Evolutionary conservation across 2,329 filamentous ascomycete species (phyloP).

Genomic region (Aspergillus neoniger): DNA sequence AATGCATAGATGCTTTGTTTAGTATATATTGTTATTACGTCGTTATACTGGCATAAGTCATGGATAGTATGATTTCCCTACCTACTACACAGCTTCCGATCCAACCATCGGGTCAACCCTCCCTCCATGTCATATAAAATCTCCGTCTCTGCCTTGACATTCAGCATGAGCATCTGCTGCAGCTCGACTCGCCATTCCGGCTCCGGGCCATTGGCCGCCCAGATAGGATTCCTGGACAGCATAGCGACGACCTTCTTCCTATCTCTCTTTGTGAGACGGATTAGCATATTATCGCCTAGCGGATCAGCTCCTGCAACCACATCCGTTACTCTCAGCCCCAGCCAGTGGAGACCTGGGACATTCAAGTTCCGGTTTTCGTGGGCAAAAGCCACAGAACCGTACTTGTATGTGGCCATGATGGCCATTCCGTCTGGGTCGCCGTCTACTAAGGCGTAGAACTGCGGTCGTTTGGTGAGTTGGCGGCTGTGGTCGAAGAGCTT

Average conservation of each 20-base stretch:
- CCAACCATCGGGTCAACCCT: slow-evolving; percentile 48
- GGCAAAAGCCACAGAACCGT: slow-evolving; percentile 58
- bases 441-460: slow-evolving; percentile 59
- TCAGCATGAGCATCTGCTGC: slow-evolving; percentile 63
- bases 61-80: background rate
- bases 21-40: too few species aligned
- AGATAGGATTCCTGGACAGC: slow-evolving; percentile 50
- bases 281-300: slow-evolving; percentile 31
- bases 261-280: slow-evolving; percentile 56
- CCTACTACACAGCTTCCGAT: slow-evolving; percentile 33
- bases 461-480: slow-evolving; percentile 30
- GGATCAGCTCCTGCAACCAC: slow-evolving; percentile 32
- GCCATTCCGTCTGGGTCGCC: slow-evolving; percentile 64
- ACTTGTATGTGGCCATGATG: slow-evolving; percentile 64
- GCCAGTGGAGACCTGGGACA: slow-evolving; percentile 54
- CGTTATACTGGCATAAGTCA: too few species aligned
- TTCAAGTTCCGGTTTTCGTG: slow-evolving; percentile 54
- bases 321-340: slow-evolving; percentile 56
- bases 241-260: slow-evolving; percentile 57
- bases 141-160: slow-evolving; percentile 65
- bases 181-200: slow-evolving; percentile 53
- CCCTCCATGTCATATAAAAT: slow-evolving; percentile 49
- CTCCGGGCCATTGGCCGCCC: slow-evolving; percentile 48
- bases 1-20: background rate
- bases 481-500: slow-evolving; percentile 41